phyloP scores from a whole-genome alignment of 768 basidiomycete genomes.

The Sutorius australiensis region DNA sequence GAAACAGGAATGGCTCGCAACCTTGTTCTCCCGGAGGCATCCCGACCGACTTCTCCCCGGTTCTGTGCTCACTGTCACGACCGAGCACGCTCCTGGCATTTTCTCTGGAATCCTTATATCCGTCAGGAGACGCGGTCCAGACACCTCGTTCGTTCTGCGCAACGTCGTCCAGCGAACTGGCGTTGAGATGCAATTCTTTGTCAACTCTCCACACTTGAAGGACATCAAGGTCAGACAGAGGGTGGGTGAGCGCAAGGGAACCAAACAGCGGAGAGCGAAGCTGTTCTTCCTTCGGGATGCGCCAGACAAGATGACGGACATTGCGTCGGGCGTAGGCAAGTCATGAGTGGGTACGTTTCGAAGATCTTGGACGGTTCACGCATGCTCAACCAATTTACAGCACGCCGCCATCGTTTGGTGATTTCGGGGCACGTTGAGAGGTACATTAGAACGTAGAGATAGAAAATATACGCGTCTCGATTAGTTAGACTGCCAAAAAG shows the following conservation, averaged over 20 bases:
- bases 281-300: slow-evolving; percentile 79
- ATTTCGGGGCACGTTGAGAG: not conserved
- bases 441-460: slow-evolving; percentile 4
- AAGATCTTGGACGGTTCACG: not conserved
- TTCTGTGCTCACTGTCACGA: slow-evolving; percentile 78
- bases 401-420: not conserved
- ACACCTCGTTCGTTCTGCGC: slow-evolving; percentile 84
- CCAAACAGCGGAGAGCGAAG: slow-evolving; percentile 69
- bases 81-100: slow-evolving; percentile 69
- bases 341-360: slow-evolving; percentile 20
- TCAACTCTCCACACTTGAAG: slow-evolving; percentile 82
- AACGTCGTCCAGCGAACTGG: slow-evolving; percentile 91
- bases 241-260: slow-evolving; percentile 45
- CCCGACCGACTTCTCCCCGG: slow-evolving; percentile 71
- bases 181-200: slow-evolving; percentile 90
- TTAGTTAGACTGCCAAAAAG: slow-evolving; percentile 10
- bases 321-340: slow-evolving; percentile 45
- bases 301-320: slow-evolving; percentile 80
- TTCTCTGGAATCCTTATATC: slow-evolving; percentile 90
- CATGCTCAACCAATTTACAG: slow-evolving; percentile 8
- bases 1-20: slow-evolving; percentile 63
- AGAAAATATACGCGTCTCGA: slow-evolving; percentile 1
- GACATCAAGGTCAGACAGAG: slow-evolving; percentile 75
- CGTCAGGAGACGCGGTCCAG: slow-evolving; percentile 76
- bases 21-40: slow-evolving; percentile 69